Base-by-base conservation (phyloP, 352 stramenopile species). In the Globisporangium splendens region DNA sequence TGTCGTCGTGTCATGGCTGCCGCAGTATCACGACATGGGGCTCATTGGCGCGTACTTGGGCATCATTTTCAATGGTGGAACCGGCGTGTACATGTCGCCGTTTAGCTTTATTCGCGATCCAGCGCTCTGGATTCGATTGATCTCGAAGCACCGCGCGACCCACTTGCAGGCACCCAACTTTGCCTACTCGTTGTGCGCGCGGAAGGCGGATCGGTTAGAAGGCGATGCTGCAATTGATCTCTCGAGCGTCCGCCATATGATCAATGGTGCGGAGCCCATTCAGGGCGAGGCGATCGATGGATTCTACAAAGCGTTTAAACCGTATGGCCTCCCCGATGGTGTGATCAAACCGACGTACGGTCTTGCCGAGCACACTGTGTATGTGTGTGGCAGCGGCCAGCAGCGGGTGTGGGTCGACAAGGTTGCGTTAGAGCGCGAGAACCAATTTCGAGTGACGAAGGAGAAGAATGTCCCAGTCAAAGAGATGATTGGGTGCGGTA, bases 1-100 rank as follows among this genome's bases (percentile, higher is more conserved):
- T 0, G 79, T 98, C 5, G 95, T 98, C 15, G 96, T 98, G 5
- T 98, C 90, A 20, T 99, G 98, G 98, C 77, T 99, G 12, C 98
- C 98, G 8, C 96, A 99, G 77, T 99, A 99, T 73, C 98, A 99
- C 71, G 98, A 99, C 74, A 99, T 99, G 97, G 98, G 97, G 8
- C 88, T 99, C 20, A 99, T 99, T 62, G 97, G 97, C 50, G 96
- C 90, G 33, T 92, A 90, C 63, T 64, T 95, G 12, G 83, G 83
- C n/a, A 82, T 63, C 7, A 82, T 92, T 33, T 93, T 93, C 52
- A 91, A 90, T 46, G 83, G 83, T 13, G 97, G 94, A 50, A 91
- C 69, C 8, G 96, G 97, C 7, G 96, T 98, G 44, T 99, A 99
- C 75, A 88, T 99, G 70, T 99, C 96, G 35, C 98, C 97, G 0